Conservation (phyloP, 2,329 filamentous ascomycete genomes). For the Lojkania enalia region DNA sequence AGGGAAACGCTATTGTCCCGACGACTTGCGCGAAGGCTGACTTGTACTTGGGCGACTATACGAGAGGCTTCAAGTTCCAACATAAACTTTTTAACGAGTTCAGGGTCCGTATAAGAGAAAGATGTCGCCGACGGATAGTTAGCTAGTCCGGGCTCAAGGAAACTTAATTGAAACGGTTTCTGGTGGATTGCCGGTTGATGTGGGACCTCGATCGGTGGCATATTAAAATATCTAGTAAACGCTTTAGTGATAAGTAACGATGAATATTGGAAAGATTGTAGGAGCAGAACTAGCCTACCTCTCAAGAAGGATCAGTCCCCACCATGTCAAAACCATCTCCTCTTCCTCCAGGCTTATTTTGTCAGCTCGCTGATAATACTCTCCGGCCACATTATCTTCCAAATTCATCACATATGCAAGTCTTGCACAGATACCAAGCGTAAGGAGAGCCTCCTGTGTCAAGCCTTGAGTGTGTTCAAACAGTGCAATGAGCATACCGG, state of each 20-base stretch:
- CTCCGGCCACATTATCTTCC: constrained; percentile 11
- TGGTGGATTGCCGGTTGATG: constrained; percentile 12
- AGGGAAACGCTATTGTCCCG: constrained; percentile 1
- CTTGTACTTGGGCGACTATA: constrained; percentile 14
- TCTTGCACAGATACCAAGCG: constrained; percentile 18
- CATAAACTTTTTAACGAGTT: constrained; percentile 2
- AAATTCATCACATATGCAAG: constrained; percentile 15
- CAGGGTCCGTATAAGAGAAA: constrained; percentile 6
- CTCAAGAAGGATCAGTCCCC: constrained; percentile 8
- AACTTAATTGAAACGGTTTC: not conserved
- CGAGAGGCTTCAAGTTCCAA: constrained; percentile 16
- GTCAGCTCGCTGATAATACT: not conserved
- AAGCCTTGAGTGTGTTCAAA: constrained; percentile 21
- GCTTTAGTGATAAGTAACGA: not conserved
- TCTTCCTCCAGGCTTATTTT: constrained; percentile 12
- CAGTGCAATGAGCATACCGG: constrained; percentile 20
- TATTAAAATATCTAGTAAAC: constrained; percentile 19
- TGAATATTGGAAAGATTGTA: not conserved
- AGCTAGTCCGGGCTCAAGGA: not conserved
- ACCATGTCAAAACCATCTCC: constrained; percentile 15
- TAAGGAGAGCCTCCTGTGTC: constrained; percentile 14
- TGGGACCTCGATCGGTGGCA: constrained; percentile 16
- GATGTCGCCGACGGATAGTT: not conserved
- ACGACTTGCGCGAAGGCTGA: constrained; percentile 15
- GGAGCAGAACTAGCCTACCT: constrained; percentile 13